Base-by-base conservation (phyloP, 2,329 filamentous ascomycete species). In the Cadophora gregata region DNA sequence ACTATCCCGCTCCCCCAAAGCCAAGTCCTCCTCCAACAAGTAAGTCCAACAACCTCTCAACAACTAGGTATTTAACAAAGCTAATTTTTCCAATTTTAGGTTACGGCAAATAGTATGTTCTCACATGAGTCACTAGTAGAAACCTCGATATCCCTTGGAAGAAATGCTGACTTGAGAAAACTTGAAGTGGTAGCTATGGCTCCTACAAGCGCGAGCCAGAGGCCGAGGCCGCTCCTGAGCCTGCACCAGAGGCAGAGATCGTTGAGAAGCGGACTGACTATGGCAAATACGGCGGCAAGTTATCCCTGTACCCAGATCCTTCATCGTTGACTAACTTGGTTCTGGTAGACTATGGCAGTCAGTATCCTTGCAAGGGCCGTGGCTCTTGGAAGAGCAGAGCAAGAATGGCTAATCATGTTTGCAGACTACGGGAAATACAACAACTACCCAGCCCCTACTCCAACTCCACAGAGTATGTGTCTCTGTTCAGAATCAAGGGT, bases 271-370 rank as follows among this genome's bases (percentile, higher is more conserved):
- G 33, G 25, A 36, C 38, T 53, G 66, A 64, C 42, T 68, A 67
- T 25, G 69, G 67, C 48, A 66, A 65, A 16, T 70, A 69, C 19
- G 50, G 38, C 27, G 59, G 66, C 59, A 59, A 62, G 63, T 50
- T 53, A 2, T 5, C 27, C 36, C 42, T 53, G 29, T 12, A 16
- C 14, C 48, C n/a, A 29, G n/a, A 6, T 56, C 7, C 9, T n/a
- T 24, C n/a, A 27, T 8, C n/a, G 3, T 31, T 42, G 16, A 55
- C 65, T 64, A 50, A 62, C 16, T 4, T 27, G 25, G 36, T 9
- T 25, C 24, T 1, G 21, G 42, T 7, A 66, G 64, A 67, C 47
- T 69, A 66, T 48, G 64, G 67, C 21, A 63, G 42, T 47, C 6
- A 47, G 42, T 47, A 21, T 27, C 42, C 42, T 47, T 12, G 42